phyloP scores from a whole-genome alignment of 768 basidiomycete genomes.

The Multifurca ochricompacta region DNA sequence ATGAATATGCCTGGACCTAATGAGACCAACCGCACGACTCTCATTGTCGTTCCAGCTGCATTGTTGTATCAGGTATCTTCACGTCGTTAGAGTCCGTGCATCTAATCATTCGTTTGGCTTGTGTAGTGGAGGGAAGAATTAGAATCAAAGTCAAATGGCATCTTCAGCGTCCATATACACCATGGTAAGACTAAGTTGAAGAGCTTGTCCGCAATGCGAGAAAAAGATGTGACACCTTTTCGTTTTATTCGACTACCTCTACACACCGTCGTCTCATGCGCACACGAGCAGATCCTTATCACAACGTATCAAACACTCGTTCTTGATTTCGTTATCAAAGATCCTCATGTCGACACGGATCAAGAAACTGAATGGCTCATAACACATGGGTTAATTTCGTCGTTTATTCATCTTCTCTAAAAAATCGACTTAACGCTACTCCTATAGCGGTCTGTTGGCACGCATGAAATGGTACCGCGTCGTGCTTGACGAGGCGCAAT shows the following conservation, averaged over 20 bases:
- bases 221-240: slow-evolving; percentile 39
- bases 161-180: slow-evolving; percentile 59
- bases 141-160: slow-evolving; percentile 53
- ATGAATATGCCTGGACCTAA: slow-evolving; percentile 47
- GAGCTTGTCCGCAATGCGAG: slow-evolving; percentile 40
- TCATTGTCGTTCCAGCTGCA: slow-evolving; percentile 72
- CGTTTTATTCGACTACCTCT: background rate
- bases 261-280: background rate
- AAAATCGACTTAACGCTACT: background rate
- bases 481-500: slow-evolving; percentile 74
- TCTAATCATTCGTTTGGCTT: background rate
- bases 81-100: background rate
- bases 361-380: slow-evolving; percentile 44
- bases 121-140: slow-evolving; percentile 68
- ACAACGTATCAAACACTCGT: slow-evolving; percentile 74
- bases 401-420: background rate
- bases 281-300: slow-evolving; percentile 47
- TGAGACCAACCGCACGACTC: slow-evolving; percentile 46
- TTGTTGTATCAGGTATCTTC: slow-evolving; percentile 54
- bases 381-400: slow-evolving; percentile 37
- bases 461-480: slow-evolving; percentile 59
- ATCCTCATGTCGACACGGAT: slow-evolving; percentile 34
- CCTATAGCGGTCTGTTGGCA: slow-evolving; percentile 46
- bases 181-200: slow-evolving; percentile 66
- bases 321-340: slow-evolving; percentile 47